Percentiles rank a stretch among this genome's conserved stretches.
phyloP scores from a whole-genome alignment of 2,329 filamentous ascomycete species.

The Aspergillus chevalieri region DNA sequence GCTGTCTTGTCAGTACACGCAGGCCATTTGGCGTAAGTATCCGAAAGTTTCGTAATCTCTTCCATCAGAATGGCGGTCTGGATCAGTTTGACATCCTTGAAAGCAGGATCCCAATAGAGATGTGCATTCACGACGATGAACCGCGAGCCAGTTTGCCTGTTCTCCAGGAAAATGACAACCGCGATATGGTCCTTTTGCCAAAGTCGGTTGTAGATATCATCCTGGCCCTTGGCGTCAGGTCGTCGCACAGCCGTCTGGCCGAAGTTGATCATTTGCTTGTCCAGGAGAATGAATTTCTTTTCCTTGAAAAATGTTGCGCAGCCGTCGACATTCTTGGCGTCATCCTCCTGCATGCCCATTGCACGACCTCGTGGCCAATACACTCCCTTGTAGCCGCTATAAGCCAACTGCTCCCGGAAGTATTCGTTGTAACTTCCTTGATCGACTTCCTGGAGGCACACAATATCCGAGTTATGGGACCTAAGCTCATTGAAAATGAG shows the following conservation, averaged over 20 bases:
- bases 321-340: constrained; percentile 85
- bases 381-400: constrained; percentile 86
- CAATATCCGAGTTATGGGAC: constrained; percentile 74
- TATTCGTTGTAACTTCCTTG: constrained; percentile 86
- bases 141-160: constrained; percentile 79
- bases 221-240: constrained; percentile 93
- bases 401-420: constrained; percentile 78
- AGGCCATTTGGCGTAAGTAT: constrained; percentile 74
- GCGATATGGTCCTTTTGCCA: constrained; percentile 99
- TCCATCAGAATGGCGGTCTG: constrained; percentile 96
- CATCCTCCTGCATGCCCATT: constrained; percentile 84
- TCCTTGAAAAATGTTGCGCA: constrained; percentile 96
- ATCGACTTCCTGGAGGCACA: constrained; percentile 91
- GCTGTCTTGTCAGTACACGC: constrained; percentile 71
- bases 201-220: constrained; percentile 96
- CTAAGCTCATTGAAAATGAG: constrained; percentile 78
- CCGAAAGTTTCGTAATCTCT: constrained; percentile 75
- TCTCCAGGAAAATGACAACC: constrained; percentile 86
- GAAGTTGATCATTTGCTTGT: constrained; percentile 93
- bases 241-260: constrained; percentile 86
- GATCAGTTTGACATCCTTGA: constrained; percentile 91
- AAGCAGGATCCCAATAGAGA: constrained; percentile 86
- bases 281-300: constrained; percentile 86
- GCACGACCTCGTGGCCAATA: constrained; percentile 88
- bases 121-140: constrained; percentile 92